Evolutionary conservation across 1,139 yeast genomes (phyloP).

Genomic region (Citeromyces hawaiiensis): DNA sequence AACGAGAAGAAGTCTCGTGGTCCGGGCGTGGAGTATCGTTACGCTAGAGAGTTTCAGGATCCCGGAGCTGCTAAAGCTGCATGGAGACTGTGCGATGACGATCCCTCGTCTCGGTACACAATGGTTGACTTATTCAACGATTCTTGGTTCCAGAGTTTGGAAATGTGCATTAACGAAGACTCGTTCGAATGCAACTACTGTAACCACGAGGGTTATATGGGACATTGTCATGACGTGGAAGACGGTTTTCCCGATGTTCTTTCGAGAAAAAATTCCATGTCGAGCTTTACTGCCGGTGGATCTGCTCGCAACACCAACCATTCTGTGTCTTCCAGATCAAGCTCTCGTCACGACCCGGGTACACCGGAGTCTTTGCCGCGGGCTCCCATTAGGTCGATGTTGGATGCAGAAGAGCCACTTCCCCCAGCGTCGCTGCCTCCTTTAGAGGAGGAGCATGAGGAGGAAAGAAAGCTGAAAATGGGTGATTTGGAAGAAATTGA

Average conservation of each 20-base stretch:
- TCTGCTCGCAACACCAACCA: background rate
- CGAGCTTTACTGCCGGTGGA: background rate
- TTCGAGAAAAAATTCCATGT: background rate
- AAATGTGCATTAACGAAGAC: constrained; percentile 47
- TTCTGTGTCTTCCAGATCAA: background rate
- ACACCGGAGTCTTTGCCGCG: background rate
- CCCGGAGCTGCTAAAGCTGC: constrained; percentile 55
- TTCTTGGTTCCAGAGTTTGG: constrained; percentile 50
- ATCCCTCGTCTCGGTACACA: constrained; percentile 36
- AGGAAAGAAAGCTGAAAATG: background rate
- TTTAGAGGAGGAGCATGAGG: background rate
- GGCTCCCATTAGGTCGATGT: constrained; percentile 3
- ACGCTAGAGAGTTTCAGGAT: constrained; percentile 46
- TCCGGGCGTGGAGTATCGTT: constrained; percentile 56
- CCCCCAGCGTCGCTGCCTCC: background rate
- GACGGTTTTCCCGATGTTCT: background rate
- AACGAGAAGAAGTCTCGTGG: constrained; percentile 25
- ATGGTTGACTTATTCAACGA: constrained; percentile 40
- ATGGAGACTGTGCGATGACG: constrained; percentile 66
- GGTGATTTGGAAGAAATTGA: background rate
- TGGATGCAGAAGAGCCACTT: constrained; percentile 1
- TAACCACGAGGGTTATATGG: constrained; percentile 2
- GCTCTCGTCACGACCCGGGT: background rate
- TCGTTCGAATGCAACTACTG: constrained; percentile 26
- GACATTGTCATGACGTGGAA: background rate